A percentile compares a stretch with the other conserved stretches of the same genome.
phyloP scores from a whole-genome alignment of 257 asterid genomes.

The Solanum sitiens region DNA sequence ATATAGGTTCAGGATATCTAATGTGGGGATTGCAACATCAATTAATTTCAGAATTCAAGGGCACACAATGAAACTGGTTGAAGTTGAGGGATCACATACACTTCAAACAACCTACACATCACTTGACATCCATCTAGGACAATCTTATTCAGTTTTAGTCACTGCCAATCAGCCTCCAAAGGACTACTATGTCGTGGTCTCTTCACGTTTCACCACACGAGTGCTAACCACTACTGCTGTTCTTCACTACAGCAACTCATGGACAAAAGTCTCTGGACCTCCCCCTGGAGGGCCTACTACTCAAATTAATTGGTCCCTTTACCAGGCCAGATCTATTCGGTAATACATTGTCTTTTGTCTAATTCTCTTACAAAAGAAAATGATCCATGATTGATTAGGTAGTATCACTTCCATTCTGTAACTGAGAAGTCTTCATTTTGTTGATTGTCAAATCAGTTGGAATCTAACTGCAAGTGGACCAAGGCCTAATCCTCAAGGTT shows the following conservation, averaged over 20 bases:
- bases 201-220: slow-evolving; percentile 69
- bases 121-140: slow-evolving; percentile 80
- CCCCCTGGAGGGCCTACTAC: slow-evolving; percentile 83
- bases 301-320: slow-evolving; percentile 51
- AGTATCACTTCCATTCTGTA: not conserved
- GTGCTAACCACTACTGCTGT: slow-evolving; percentile 77
- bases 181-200: slow-evolving; percentile 71
- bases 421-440: not conserved
- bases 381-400: not conserved
- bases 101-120: slow-evolving; percentile 60
- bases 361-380: not conserved
- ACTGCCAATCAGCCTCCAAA: slow-evolving; percentile 68
- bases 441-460: slow-evolving; percentile 40
- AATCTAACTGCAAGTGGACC: slow-evolving; percentile 94
- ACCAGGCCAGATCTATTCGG: slow-evolving; percentile 94
- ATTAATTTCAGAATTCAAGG: slow-evolving; percentile 87
- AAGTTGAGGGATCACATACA: slow-evolving; percentile 97
- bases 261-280: slow-evolving; percentile 53
- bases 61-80: slow-evolving; percentile 75
- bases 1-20: slow-evolving; percentile 84
- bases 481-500: slow-evolving; percentile 96
- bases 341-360: slow-evolving; percentile 13
- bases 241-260: slow-evolving; percentile 80
- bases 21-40: slow-evolving; percentile 72
- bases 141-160: slow-evolving; percentile 85